Conservation (phyloP, 139 green algal species). For the Desmodesmus armatus region DNA sequence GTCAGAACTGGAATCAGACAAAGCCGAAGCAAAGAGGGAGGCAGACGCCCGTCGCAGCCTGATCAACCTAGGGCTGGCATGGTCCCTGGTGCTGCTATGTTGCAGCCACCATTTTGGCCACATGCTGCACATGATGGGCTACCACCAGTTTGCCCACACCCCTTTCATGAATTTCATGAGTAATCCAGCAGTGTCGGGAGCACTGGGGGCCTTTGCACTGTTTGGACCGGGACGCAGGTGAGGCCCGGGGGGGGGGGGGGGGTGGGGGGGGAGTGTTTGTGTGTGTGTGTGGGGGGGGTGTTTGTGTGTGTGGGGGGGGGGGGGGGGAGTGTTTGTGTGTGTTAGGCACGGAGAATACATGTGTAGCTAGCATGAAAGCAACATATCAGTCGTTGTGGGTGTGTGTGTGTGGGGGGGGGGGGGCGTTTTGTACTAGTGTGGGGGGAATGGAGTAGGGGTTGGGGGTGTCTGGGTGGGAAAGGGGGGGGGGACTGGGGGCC, state of each 20-base stretch:
- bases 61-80: constrained; percentile 77
- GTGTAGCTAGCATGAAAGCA: too few relatives aligned
- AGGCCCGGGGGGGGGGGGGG: too few relatives aligned
- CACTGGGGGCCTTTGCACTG: constrained; percentile 82
- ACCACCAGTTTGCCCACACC: constrained; percentile 74
- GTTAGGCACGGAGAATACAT: too few relatives aligned
- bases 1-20: constrained; percentile 42
- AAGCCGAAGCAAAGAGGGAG: constrained; percentile 48
- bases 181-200: constrained; percentile 68
- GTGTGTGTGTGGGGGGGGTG: too few relatives aligned
- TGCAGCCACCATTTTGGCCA: constrained; percentile 89
- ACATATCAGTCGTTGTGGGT: too few relatives aligned
- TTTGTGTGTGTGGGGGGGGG: too few relatives aligned
- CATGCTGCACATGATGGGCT: constrained; percentile 67
- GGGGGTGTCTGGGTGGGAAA: too few relatives aligned
- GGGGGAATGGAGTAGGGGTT: background rate
- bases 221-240: constrained; percentile 80
- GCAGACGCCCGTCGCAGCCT: constrained; percentile 67
- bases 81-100: constrained; percentile 83
- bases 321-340: too few relatives aligned
- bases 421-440: background rate
- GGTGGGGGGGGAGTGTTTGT: too few relatives aligned
- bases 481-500: background rate
- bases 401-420: too few relatives aligned
- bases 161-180: constrained; percentile 73